Base-by-base conservation (phyloP, 495 filamentous ascomycete species). In the Penicillium verhagenii region DNA sequence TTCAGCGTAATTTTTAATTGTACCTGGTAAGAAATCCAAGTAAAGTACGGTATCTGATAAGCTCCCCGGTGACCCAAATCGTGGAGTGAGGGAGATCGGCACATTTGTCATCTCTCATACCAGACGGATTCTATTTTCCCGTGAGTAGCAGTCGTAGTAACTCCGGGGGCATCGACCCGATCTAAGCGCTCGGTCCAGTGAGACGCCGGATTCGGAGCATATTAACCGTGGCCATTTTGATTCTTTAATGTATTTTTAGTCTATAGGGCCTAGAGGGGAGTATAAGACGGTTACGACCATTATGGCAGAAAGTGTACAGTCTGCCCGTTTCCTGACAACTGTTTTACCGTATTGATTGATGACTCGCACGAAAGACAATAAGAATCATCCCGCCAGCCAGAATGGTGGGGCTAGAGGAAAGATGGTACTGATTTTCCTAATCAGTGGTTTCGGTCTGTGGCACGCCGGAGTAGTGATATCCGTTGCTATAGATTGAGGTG, bases 91-190 rank as follows among this genome's bases (percentile, higher is more conserved):
- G 62, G 63, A 50, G 71, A 75, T 74, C 68, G 67, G 67, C 71
- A 50, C 49, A 68, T 74, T 75, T 73, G 70, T 72, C 72, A 75
- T 72, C 62, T 52, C 46, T 59, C 57, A 54, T 61, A 66, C 63
- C 65, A 68, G 63, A 68, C 72, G 72, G 72, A 71, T 72, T 72
- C 63, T 71, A 68, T 75, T 73, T 75, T 72, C 69, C 72, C 69
- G 71, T 58, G 29, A 47, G 19, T 33, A 37, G 42, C 45, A 40
- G 44, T 33, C 43, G 42, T 39, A 40, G 44, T 56, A 56, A 46
- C 24, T 59, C 60, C 56, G 60, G 56, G n/a, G 54, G 53, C 47
- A 45, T 50, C 40, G 46, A 33, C 23, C 44, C 54, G 29, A 58
- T 53, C 40, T 40, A 52, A 26, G 42, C 37, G 38, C 52, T 62